Evolutionary conservation across 2,329 filamentous ascomycete species (phyloP).

Genomic region (Juglanconis sp.): DNA sequence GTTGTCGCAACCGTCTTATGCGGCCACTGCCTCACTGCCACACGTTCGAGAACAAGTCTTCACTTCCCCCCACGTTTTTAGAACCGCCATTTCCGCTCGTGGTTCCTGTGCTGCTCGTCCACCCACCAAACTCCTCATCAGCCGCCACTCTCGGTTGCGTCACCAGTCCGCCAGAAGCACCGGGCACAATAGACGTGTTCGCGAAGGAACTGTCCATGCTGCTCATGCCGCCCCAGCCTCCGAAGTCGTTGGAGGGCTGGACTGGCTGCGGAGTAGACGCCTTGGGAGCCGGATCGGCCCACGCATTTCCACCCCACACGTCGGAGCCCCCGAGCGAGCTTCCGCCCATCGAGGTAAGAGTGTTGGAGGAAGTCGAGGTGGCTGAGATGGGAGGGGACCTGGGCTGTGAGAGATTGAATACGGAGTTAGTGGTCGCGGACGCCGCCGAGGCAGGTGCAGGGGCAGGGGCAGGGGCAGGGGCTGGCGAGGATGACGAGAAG

Average conservation of each 20-base stretch:
- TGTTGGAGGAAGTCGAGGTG: conserved; percentile 21
- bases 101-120: conserved; percentile 69
- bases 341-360: conserved; percentile 35
- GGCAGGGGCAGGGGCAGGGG: conserved; percentile 39
- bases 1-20: too few relatives aligned
- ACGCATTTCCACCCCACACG: conserved; percentile 85
- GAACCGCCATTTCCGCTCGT: conserved; percentile 30
- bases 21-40: conserved; percentile 63
- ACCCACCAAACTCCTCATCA: conserved; percentile 95
- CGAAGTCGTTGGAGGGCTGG: conserved; percentile 50
- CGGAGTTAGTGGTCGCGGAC: conserved; percentile 52
- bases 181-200: conserved; percentile 58
- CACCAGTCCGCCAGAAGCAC: conserved; percentile 63
- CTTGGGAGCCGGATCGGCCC: conserved; percentile 64
- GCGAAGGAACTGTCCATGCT: conserved; percentile 40
- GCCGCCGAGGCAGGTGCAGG: conserved; percentile 36
- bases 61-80: conserved; percentile 60
- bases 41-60: conserved; percentile 93
- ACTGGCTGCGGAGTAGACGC: conserved; percentile 37
- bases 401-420: conserved; percentile 75
- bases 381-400: conserved; percentile 42
- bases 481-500: conserved; percentile 53
- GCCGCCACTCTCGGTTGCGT: conserved; percentile 68
- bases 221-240: conserved; percentile 45
- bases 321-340: conserved; percentile 52